Base-by-base conservation (phyloP, 2,329 filamentous ascomycete species). In the Nannizzia gypsea region DNA sequence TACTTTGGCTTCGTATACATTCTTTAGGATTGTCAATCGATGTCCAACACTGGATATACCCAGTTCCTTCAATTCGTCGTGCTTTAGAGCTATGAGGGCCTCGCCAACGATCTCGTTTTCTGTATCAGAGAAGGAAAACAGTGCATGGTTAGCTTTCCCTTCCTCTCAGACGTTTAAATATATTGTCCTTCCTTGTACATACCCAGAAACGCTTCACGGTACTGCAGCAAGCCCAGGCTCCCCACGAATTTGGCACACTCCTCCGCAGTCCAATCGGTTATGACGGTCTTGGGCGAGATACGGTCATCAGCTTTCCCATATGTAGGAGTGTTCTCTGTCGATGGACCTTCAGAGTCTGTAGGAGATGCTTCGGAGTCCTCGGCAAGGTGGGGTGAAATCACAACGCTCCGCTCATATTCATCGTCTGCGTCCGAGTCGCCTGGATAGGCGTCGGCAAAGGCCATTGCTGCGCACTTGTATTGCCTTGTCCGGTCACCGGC, bases 41-140 rank as follows among this genome's bases (percentile, higher is more conserved):
- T 99, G 93, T 44, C 93, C 93, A 55, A 96, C 90, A 75, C 92
- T 97, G 64, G 80, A 79, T 64, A 99, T 88, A 55, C 91, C 91
- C 85, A 97, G 92, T 70, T 95, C 90, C 74, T 95, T 96, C 67
- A 99, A 78, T 71, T 97, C 92, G 60, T 95, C 89, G 71, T 97
- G 93, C 64, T 88, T 87, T 64, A 99, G 77, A 44, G 89, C 89
- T 60, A 96, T 84, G 63, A 99, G 78, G 58, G 89, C 92, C 72
- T 97, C 90, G 65, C 93, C 93, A 40, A 91, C 87, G 67, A 99
- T 95, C 64, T 90, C 90, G 70, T 99, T 95, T 69, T 96, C 93
- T 93, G 72, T 28, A 57, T 26, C 11, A 58, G 26, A n/a, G 40
- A 17, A 44, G 40, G 3, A 28, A 46, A 9, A 26, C 20, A 28